Evolutionary conservation across 73 alveolate species (phyloP), one percentile per base, ranked within the genome.

Genomic region (Paramecium caudatum): DNA sequence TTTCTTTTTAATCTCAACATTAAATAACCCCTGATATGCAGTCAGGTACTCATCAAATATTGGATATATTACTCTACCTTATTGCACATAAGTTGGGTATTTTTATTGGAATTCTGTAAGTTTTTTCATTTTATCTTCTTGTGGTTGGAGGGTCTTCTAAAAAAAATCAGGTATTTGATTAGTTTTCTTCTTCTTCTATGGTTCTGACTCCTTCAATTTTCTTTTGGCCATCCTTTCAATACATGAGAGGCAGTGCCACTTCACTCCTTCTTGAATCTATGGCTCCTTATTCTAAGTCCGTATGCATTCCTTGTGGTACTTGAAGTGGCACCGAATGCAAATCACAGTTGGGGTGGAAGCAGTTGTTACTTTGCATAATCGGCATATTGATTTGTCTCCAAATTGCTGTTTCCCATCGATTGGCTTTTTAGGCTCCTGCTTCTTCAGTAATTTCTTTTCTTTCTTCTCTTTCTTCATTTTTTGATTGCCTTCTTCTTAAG

Each of bases 11-110:
- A 74, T 39, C 43, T 74, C 88, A 21, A 74, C 55, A 12, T 41
- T 39, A 74, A 74, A 74, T 41, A 74, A 74, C 27, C 55, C 49
- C 19, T 74, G 46, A 12, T 74, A 74, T 21, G 88, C 88, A 5
- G 88, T 74, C 1, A 74, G 88, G 32, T 74, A 74, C 32, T 74
- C 88, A 45, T 74, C 88, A 23, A 74, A 74, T 12, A 74, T 74
- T 9, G 88, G 88, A 37, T 41, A 74, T 6, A 74, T 39, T 8
- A 74, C 65, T 27, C 88, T 37, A 5, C 88, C 88, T 10, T 43
- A 74, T 36, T 74, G 5, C 8, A 74, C 88, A 74, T 74, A 74
- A 13, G 88, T 41, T 39, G 88, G 88, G 32, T 74, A 74, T 74
- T 74, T 74, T 41, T 15, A 17, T 45, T 74, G 88, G 19, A 74